These are phyloP conservation scores for Fusarium tricinctum DNA, from an alignment of 2,329 filamentous ascomycete genomes.

Conservation along the genomic window DNA sequence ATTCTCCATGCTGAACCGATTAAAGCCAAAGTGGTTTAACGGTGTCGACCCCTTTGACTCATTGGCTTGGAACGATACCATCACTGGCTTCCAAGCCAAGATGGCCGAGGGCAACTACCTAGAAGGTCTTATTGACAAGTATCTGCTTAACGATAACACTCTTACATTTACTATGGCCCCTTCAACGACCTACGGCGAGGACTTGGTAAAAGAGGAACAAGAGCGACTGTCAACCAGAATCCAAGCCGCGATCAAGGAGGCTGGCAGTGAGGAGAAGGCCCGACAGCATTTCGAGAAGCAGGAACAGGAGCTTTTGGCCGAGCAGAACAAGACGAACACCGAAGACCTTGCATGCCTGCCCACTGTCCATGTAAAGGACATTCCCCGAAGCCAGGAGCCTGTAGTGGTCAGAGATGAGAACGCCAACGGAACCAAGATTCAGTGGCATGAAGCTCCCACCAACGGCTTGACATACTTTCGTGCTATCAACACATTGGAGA, in stretches of 20 bases:
- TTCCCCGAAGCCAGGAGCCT: constrained; percentile 80
- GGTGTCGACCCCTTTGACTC: constrained; percentile 93
- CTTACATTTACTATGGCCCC: constrained; percentile 96
- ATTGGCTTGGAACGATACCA: constrained; percentile 90
- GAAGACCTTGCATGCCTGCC: constrained; percentile 91
- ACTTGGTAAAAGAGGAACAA: constrained; percentile 82
- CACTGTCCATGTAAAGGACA: constrained; percentile 89
- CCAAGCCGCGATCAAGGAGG: constrained; percentile 73
- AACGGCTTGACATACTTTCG: constrained; percentile 98
- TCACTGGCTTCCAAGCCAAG: constrained; percentile 83
- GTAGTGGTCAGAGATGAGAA: constrained; percentile 73
- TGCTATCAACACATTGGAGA: constrained; percentile 83
- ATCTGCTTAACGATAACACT: constrained; percentile 87
- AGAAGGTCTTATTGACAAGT: constrained; percentile 88
- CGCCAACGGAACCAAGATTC: constrained; percentile 76
- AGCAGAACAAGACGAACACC: constrained; percentile 86
- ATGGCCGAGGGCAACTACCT: constrained; percentile 84
- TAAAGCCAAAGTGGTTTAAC: constrained; percentile 95
- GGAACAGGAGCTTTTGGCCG: constrained; percentile 82
- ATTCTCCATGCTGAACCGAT: constrained; percentile 87
- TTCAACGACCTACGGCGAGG: constrained; percentile 78
- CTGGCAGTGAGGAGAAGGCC: constrained; percentile 79
- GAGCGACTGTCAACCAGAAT: constrained; percentile 82
- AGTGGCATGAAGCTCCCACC: constrained; percentile 93
- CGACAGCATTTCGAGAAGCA: constrained; percentile 79